Conservation (phyloP, 2,329 filamentous ascomycete genomes). For the Penicillium sp. region DNA sequence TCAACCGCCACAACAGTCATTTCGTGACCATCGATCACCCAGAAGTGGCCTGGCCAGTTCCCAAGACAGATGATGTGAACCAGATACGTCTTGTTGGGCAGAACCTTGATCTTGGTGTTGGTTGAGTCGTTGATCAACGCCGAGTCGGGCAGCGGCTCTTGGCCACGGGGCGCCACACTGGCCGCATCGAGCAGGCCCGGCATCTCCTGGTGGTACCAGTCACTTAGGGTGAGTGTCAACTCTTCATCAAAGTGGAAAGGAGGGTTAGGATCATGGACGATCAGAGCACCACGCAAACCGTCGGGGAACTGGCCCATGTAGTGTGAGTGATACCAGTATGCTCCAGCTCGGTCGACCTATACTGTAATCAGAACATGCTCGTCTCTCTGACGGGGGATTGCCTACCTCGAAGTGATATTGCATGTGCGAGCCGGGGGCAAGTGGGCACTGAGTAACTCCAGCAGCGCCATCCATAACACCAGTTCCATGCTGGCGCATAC, state of each 20-base stretch:
- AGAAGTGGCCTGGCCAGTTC: slow-evolving; percentile 58
- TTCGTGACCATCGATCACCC: slow-evolving; percentile 46
- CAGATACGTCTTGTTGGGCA: slow-evolving; percentile 69
- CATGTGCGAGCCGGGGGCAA: slow-evolving; percentile 62
- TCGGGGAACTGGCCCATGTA: slow-evolving; percentile 67
- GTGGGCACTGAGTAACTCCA: slow-evolving; percentile 65
- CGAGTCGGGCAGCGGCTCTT: slow-evolving; percentile 64
- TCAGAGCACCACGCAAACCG: slow-evolving; percentile 62
- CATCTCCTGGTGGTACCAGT: slow-evolving; percentile 68
- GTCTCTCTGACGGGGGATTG: background rate
- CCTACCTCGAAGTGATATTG: slow-evolving; percentile 63
- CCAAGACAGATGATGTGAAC: slow-evolving; percentile 71
- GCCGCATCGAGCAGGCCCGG: slow-evolving; percentile 44
- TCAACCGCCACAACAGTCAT: slow-evolving; percentile 41
- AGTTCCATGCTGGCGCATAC: slow-evolving; percentile 65
- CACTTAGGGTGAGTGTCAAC: slow-evolving; percentile 62
- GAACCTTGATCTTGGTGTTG: slow-evolving; percentile 57
- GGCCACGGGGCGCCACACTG: slow-evolving; percentile 48
- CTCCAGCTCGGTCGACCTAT: slow-evolving; percentile 62
- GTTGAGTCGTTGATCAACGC: slow-evolving; percentile 70
- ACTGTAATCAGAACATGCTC: background rate
- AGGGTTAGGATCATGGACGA: slow-evolving; percentile 61
- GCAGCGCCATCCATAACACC: slow-evolving; percentile 69
- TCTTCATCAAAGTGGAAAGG: slow-evolving; percentile 65
- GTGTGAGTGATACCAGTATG: slow-evolving; percentile 79